Conservation (phyloP, 169 alveolate genomes). For the Eimeria falciformis region DNA sequence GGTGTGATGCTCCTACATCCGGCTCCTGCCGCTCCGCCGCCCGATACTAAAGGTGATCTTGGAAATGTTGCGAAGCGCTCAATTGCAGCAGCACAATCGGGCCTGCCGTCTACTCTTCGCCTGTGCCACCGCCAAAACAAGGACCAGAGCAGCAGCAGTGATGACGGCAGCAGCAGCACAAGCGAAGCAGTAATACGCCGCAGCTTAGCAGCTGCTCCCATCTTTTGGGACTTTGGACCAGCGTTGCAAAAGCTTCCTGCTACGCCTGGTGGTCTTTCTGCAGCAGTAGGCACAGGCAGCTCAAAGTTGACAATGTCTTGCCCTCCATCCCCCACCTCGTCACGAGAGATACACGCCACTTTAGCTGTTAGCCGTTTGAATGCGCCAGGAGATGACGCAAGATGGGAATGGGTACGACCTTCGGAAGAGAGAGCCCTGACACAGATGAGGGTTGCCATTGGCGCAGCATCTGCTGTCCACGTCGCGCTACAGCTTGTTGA, state of each 20-base stretch:
- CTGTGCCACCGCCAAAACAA: conserved; percentile 52
- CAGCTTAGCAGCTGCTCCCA: conserved; percentile 28
- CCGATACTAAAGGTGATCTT: background rate
- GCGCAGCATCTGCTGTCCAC: conserved; percentile 54
- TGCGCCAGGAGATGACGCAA: background rate
- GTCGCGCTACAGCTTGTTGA: conserved; percentile 57
- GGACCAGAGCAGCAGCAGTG: background rate
- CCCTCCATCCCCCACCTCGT: conserved; percentile 51
- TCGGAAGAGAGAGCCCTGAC: conserved; percentile 54
- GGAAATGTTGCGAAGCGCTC: background rate
- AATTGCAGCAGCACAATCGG: background rate
- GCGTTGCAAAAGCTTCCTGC: background rate
- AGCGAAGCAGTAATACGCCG: conserved; percentile 57
- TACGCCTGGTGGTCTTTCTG: background rate
- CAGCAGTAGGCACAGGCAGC: conserved; percentile 9
- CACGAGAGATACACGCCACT: background rate
- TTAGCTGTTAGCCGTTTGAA: background rate
- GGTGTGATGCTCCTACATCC: conserved; percentile 41
- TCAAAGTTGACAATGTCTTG: background rate
- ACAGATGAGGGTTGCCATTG: conserved; percentile 43
- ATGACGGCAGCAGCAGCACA: conserved; percentile 45
- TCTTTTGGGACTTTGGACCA: conserved; percentile 50
- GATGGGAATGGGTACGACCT: conserved; percentile 59
- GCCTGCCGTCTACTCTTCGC: conserved; percentile 45
- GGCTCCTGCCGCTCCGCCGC: background rate